Evolutionary conservation across 2,329 filamentous ascomycete species (phyloP).

Genomic region (Albophoma yamanashiensis): DNA sequence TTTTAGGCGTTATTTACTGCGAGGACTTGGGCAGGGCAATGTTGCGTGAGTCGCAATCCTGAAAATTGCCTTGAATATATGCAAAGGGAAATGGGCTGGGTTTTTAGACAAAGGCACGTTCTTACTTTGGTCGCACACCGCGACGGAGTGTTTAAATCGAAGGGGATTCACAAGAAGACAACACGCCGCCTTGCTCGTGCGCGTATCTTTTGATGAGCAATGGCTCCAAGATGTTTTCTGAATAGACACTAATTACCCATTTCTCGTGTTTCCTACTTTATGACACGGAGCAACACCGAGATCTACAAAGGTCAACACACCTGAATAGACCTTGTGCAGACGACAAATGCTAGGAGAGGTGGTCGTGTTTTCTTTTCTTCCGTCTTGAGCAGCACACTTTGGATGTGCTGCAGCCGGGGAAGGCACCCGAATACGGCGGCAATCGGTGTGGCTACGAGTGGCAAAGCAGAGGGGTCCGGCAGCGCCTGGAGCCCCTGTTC

Average conservation of each 20-base stretch:
- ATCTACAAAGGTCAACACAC: background rate
- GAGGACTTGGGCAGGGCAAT: background rate
- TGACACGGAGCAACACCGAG: background rate
- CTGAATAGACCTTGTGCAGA: too few relatives aligned
- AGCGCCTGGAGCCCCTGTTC: background rate
- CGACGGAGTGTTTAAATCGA: background rate
- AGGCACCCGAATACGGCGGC: background rate
- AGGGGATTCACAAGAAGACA: background rate
- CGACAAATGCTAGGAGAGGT: background rate
- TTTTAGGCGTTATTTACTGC: conserved; percentile 14
- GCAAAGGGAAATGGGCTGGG: background rate
- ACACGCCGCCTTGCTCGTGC: background rate
- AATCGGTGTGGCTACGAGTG: background rate
- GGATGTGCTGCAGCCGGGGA: background rate
- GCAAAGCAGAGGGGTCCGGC: background rate
- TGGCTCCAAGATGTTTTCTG: background rate
- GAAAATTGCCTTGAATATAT: background rate
- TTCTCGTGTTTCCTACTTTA: background rate
- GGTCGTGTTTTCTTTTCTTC: background rate
- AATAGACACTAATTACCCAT: background rate
- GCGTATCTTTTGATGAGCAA: background rate
- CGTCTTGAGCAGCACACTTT: background rate
- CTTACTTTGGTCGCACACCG: background rate
- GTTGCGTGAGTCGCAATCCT: background rate
- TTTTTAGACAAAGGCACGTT: background rate